A percentile compares a stretch with the other conserved stretches of the same genome.
phyloP scores from a whole-genome alignment of 2,329 filamentous ascomycete species.

The Moelleriella libera region DNA sequence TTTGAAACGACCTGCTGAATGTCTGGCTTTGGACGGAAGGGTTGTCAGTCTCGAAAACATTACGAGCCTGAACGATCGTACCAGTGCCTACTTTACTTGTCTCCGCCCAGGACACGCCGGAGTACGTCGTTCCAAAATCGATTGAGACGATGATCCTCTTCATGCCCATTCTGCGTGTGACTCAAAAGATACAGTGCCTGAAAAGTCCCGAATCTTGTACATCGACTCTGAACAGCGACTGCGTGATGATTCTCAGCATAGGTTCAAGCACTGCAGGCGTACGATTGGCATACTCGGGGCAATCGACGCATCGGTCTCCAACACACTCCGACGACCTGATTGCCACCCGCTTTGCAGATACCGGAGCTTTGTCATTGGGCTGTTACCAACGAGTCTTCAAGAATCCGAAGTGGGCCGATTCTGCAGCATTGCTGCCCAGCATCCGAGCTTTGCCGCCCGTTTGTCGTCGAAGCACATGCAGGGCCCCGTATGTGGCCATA shows the following conservation, averaged over 20 bases:
- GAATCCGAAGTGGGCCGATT: slow-evolving; percentile 1
- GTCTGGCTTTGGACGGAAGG: slow-evolving; percentile 16
- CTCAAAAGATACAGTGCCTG: too few relatives aligned
- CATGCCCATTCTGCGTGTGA: slow-evolving; percentile 12
- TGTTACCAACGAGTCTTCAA: not conserved
- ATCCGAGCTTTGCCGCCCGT: not conserved
- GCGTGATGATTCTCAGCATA: too few relatives aligned
- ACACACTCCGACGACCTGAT: too few relatives aligned
- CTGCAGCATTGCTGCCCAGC: slow-evolving; percentile 5
- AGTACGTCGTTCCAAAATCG: slow-evolving; percentile 43
- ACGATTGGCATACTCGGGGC: too few relatives aligned
- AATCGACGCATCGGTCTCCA: too few relatives aligned
- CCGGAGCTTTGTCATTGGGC: too few relatives aligned
- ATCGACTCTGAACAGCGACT: too few relatives aligned
- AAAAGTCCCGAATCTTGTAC: too few relatives aligned
- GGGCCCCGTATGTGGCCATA: not conserved
- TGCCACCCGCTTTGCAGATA: too few relatives aligned
- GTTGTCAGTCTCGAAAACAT: not conserved
- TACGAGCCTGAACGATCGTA: too few relatives aligned
- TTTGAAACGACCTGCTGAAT: slow-evolving; percentile 25
- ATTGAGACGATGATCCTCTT: slow-evolving; percentile 35
- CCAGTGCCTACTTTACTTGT: slow-evolving; percentile 19
- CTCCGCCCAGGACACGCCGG: slow-evolving; percentile 37
- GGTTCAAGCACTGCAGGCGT: too few relatives aligned
- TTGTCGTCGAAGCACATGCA: not conserved